These are phyloP conservation scores for Begonia masoniana DNA, from an alignment of 306 rosid genomes.

Conservation along the genomic window DNA sequence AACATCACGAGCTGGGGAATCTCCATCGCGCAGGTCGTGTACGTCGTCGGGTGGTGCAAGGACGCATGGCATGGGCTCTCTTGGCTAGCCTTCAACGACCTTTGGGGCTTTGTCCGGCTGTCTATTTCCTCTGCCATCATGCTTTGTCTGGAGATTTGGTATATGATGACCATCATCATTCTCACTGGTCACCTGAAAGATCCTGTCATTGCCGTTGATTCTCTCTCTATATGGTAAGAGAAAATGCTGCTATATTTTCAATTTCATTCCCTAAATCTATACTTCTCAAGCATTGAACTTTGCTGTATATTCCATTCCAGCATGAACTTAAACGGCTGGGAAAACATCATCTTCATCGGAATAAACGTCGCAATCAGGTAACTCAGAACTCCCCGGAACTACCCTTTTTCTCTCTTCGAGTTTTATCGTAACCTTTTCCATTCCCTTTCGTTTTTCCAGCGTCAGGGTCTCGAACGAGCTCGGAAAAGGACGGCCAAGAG, in stretches of 20 bases:
- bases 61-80: not conserved
- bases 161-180: not conserved
- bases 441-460: not conserved
- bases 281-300: not conserved
- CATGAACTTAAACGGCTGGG: constrained; percentile 4
- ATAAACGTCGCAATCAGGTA: constrained; percentile 1
- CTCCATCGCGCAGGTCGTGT: not conserved
- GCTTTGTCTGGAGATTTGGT: constrained; percentile 2
- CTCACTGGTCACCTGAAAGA: not conserved
- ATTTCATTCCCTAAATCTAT: not conserved
- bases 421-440: too few species aligned
- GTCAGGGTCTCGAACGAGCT: constrained; percentile 3
- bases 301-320: not conserved
- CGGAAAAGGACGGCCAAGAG: not conserved
- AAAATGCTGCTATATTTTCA: not conserved
- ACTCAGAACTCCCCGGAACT: not conserved
- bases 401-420: too few species aligned
- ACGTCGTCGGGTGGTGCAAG: not conserved
- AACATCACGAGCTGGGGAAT: constrained; percentile 53
- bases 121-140: constrained; percentile 2
- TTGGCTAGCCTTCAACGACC: not conserved
- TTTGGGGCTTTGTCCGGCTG: not conserved
- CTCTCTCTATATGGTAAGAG: not conserved
- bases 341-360: not conserved
- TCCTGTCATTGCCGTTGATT: constrained; percentile 1